Percentiles rank a stretch among this genome's conserved stretches.
phyloP scores from a whole-genome alignment of 1,139 yeast species.

The Ogataea hybrid region DNA sequence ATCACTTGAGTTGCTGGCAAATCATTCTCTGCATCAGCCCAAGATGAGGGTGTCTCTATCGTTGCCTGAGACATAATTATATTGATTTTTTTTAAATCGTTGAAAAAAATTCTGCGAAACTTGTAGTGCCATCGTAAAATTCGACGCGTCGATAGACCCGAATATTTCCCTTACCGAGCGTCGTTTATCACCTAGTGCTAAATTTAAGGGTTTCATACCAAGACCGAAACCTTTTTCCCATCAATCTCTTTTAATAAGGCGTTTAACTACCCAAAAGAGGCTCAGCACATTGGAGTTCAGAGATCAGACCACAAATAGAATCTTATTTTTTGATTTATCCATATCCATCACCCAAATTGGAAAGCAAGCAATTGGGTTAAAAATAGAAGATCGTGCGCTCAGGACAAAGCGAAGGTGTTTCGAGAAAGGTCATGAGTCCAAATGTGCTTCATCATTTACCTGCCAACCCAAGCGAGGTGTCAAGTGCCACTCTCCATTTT shows the following conservation, averaged over 20 bases:
- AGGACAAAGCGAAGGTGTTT: no score
- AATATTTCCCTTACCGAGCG: not conserved
- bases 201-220: conserved; percentile 1
- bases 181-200: not conserved
- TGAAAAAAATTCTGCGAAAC: conserved; percentile 10
- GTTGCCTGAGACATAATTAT: conserved; percentile 14
- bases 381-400: no score
- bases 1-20: conserved; percentile 70
- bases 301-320: no score
- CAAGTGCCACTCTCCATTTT: conserved; percentile 10
- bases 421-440: not conserved
- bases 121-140: conserved; percentile 2
- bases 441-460: not conserved
- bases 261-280: not conserved
- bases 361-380: no score
- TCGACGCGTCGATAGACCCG: conserved; percentile 8
- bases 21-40: conserved; percentile 69
- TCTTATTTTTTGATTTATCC: no score
- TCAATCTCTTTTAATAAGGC: not conserved
- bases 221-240: not conserved
- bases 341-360: no score
- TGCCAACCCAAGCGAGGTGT: conserved; percentile 5
- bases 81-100: not conserved
- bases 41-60: conserved; percentile 27
- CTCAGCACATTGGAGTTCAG: no score